A percentile compares a stretch with the other conserved stretches of the same genome.
Evolutionary conservation across 2,329 filamentous ascomycete species (phyloP).

Genomic region (Claviceps capensis): DNA sequence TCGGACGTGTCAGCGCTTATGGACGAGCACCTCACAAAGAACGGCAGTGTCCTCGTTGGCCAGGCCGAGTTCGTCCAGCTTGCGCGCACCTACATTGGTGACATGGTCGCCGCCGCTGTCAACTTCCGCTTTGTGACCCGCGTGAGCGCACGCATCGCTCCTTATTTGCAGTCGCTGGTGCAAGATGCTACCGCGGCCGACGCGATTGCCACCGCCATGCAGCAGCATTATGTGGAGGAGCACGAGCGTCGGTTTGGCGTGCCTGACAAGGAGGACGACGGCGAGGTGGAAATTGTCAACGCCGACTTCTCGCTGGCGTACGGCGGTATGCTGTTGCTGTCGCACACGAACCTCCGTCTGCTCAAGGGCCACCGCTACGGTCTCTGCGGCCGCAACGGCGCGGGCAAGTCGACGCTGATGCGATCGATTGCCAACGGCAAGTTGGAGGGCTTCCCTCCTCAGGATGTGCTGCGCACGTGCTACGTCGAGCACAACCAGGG

Average conservation of each 20-base stretch:
- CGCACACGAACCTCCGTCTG: conserved; percentile 86
- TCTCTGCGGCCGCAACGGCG: conserved; percentile 91
- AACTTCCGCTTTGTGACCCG: conserved; percentile 69
- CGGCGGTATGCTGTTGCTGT: conserved; percentile 91
- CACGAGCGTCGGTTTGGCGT: conserved; percentile 78
- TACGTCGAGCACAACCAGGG: conserved; percentile 99
- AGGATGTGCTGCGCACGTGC: conserved; percentile 85
- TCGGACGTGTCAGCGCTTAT: conserved; percentile 65
- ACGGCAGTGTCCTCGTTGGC: conserved; percentile 46
- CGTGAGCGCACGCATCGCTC: conserved; percentile 52
- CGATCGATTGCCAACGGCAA: conserved; percentile 90
- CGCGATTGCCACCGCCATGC: conserved; percentile 57
- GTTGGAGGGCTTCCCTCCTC: conserved; percentile 88
- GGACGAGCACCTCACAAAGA: conserved; percentile 61
- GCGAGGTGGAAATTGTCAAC: conserved; percentile 92
- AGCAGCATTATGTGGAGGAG: conserved; percentile 67
- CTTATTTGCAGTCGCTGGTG: conserved; percentile 64
- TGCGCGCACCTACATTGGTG: conserved; percentile 60
- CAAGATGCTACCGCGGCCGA: conserved; percentile 44
- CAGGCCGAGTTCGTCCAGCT: conserved; percentile 51
- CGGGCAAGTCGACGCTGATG: conserved; percentile 98
- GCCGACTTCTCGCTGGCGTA: conserved; percentile 96
- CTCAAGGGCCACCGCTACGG: conserved; percentile 96
- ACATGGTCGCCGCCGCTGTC: conserved; percentile 78
- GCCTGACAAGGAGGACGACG: conserved; percentile 76